Evolutionary conservation across 148 eudicot species (phyloP).

Genomic region (Nyssa sinensis): DNA sequence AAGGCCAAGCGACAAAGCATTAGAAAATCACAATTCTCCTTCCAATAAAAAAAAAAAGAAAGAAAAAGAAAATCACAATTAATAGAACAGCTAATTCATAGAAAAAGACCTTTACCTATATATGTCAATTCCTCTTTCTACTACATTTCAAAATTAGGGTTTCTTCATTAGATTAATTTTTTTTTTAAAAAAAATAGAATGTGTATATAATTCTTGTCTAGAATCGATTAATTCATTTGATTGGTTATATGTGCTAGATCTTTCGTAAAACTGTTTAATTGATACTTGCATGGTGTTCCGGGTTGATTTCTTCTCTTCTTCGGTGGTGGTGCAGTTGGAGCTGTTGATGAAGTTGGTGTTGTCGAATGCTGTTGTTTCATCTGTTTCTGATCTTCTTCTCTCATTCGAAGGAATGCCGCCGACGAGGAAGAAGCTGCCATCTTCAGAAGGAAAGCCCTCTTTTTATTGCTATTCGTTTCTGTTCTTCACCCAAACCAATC

Average conservation of each 20-base stretch:
- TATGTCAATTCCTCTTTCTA: neutral
- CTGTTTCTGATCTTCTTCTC: slow-evolving; percentile 24
- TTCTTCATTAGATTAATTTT: neutral
- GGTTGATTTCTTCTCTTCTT: slow-evolving; percentile 47
- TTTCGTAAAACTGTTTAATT: neutral
- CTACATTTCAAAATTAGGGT: slow-evolving; percentile 16
- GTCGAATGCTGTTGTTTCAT: slow-evolving; percentile 27
- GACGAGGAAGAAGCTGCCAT: slow-evolving; percentile 24
- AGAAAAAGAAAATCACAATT: neutral
- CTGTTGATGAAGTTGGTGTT: too few species aligned
- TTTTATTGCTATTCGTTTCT: neutral
- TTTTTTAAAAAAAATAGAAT: neutral
- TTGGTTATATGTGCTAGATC: neutral
- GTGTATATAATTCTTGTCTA: too few species aligned
- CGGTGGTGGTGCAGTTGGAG: slow-evolving; percentile 11
- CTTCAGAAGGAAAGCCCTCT: neutral
- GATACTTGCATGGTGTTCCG: slow-evolving; percentile 46
- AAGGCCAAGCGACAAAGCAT: neutral
- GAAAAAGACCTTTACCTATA: slow-evolving; percentile 5
- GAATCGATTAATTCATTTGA: too few species aligned
- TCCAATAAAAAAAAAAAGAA: too few species aligned
- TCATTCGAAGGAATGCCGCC: slow-evolving; percentile 26
- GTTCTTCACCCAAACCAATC: slow-evolving; percentile 6
- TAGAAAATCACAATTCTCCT: too few species aligned
- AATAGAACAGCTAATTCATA: neutral